A percentile compares a stretch with the other conserved stretches of the same genome.
Evolutionary conservation across 2,329 filamentous ascomycete species (phyloP).

Genomic region (Epichloe uncinata): DNA sequence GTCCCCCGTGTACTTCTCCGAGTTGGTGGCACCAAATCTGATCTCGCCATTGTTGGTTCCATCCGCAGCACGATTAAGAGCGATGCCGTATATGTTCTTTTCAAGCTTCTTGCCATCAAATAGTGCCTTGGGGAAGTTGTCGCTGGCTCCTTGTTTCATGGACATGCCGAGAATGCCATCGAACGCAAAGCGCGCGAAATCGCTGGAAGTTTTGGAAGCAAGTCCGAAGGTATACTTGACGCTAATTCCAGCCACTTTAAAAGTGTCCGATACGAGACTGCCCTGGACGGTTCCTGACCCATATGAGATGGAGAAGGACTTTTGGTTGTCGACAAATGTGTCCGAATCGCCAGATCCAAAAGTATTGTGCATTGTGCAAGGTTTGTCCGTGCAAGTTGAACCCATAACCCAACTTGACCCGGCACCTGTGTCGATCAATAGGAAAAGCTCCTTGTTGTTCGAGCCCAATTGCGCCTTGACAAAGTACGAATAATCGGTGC

Average conservation of each 20-base stretch:
- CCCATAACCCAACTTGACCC: constrained; percentile 78
- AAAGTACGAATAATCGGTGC: constrained; percentile 54
- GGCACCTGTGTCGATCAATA: constrained; percentile 54
- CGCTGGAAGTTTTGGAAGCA: constrained; percentile 54
- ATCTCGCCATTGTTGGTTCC: constrained; percentile 60
- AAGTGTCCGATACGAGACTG: constrained; percentile 48
- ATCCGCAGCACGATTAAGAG: constrained; percentile 54
- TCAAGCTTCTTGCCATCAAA: constrained; percentile 39
- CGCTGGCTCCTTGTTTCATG: constrained; percentile 42
- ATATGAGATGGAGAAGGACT: constrained; percentile 55
- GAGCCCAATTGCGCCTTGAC: constrained; percentile 44
- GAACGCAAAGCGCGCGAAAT: constrained; percentile 69
- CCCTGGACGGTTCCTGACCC: constrained; percentile 66
- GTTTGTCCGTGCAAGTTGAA: constrained; percentile 47
- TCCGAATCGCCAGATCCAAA: constrained; percentile 55
- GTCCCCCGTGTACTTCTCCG: constrained; percentile 51
- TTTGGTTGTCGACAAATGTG: constrained; percentile 40
- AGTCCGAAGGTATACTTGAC: constrained; percentile 58
- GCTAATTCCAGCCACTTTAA: constrained; percentile 53
- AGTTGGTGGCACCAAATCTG: constrained; percentile 60
- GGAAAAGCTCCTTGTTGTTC: constrained; percentile 37
- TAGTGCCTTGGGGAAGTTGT: constrained; percentile 56
- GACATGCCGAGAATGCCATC: constrained; percentile 79
- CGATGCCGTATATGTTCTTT: constrained; percentile 57
- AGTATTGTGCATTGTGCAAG: constrained; percentile 56